phyloP scores from a whole-genome alignment of 2,329 filamentous ascomycete species.

The Chalaropsis ovoidea region DNA sequence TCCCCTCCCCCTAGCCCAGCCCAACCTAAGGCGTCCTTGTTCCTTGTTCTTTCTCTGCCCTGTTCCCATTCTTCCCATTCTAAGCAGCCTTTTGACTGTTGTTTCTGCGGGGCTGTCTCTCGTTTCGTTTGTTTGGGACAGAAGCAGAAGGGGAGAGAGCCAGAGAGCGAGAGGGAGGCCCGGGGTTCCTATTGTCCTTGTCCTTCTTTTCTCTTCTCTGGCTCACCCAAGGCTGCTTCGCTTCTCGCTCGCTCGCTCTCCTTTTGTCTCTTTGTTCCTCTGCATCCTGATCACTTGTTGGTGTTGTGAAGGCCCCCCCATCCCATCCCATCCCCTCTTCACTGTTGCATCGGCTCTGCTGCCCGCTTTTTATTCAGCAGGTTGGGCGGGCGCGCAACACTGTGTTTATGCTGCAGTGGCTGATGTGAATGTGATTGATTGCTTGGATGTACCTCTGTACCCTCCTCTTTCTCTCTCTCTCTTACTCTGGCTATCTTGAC shows the following conservation, averaged over 20 bases:
- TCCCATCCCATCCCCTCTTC: slow-evolving; percentile 3
- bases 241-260: background rate
- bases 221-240: background rate
- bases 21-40: background rate
- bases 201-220: background rate
- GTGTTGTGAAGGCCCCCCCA: background rate
- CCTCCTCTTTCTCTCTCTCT: background rate
- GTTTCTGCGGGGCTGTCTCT: background rate
- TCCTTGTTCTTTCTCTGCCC: slow-evolving; percentile 4
- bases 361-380: background rate
- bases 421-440: background rate
- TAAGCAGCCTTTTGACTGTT: background rate
- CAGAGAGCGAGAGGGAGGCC: background rate
- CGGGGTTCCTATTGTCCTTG: background rate
- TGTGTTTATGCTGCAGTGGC: background rate
- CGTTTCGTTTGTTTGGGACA: background rate
- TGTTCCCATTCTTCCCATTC: slow-evolving; percentile 1
- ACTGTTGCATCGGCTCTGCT: background rate
- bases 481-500: background rate
- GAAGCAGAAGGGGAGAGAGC: background rate
- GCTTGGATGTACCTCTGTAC: background rate
- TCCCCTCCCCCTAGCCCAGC: background rate
- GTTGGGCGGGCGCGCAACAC: background rate
- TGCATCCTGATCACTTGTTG: background rate
- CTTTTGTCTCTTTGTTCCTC: slow-evolving; percentile 8